Conservation (phyloP, 192 early-diverging fungal genomes). For the Podila minutissima region DNA sequence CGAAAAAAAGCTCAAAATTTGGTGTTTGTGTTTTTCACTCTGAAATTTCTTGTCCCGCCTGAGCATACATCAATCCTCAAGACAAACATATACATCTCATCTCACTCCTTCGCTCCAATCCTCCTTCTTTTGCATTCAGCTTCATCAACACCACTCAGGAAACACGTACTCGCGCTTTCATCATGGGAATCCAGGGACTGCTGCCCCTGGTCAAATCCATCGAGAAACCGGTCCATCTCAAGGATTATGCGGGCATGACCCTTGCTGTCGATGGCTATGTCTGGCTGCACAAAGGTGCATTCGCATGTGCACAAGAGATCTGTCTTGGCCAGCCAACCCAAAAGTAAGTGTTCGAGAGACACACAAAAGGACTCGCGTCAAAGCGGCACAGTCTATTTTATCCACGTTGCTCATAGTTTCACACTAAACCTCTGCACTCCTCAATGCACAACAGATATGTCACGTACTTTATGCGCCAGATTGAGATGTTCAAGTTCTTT, state of each 20-base stretch:
- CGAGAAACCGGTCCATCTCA: slow-evolving; percentile 72
- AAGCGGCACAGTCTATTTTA: background rate
- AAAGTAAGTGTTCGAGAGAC: slow-evolving; percentile 54
- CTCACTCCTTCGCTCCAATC: too few species aligned
- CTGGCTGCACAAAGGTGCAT: slow-evolving; percentile 94
- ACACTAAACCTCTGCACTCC: background rate
- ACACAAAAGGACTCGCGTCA: background rate
- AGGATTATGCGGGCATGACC: slow-evolving; percentile 73
- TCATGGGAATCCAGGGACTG: slow-evolving; percentile 93
- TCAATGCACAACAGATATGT: slow-evolving; percentile 71
- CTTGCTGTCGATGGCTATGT: slow-evolving; percentile 95
- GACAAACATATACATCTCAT: too few species aligned
- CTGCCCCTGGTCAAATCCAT: slow-evolving; percentile 84
- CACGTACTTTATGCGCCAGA: slow-evolving; percentile 79
- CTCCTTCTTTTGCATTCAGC: too few species aligned
- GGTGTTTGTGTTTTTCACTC: too few species aligned
- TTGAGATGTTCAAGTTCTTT: slow-evolving; percentile 77
- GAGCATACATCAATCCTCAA: too few species aligned
- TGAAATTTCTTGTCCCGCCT: too few species aligned
- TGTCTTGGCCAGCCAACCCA: slow-evolving; percentile 72
- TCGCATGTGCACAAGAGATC: slow-evolving; percentile 86
- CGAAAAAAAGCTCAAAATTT: too few species aligned
- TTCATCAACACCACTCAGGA: too few species aligned
- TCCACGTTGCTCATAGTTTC: background rate
- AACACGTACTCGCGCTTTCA: background rate